These are phyloP conservation scores for Scenedesmus sp. DNA, from an alignment of 163 green algal species.

Conservation along the genomic window DNA sequence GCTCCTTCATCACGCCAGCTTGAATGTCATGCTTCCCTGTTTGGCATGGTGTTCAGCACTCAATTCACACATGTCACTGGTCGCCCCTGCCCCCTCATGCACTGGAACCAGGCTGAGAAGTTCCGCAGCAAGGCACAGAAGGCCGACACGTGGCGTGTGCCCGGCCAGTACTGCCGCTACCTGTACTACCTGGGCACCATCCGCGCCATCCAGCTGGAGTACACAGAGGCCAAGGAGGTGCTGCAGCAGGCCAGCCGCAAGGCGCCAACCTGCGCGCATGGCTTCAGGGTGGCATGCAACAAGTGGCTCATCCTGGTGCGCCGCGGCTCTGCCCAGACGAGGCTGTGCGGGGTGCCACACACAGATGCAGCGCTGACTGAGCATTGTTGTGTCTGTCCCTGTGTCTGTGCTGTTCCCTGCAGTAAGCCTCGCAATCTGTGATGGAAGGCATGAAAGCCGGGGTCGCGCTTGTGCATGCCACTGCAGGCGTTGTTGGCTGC, in stretches of 20 bases:
- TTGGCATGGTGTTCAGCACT: not conserved
- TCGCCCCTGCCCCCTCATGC: too few species aligned
- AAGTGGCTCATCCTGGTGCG: constrained; percentile 95
- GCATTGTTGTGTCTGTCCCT: not conserved
- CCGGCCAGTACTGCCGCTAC: constrained; percentile 93
- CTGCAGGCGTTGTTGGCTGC: not conserved
- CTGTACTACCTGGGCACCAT: constrained; percentile 98
- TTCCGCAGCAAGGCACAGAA: constrained; percentile 94
- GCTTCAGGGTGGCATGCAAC: constrained; percentile 89
- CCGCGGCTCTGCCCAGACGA: not conserved
- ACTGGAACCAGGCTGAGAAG: constrained; percentile 88
- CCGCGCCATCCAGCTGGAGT: constrained; percentile 96
- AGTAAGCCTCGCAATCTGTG: too few species aligned
- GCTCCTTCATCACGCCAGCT: not conserved
- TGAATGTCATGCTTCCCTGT: not conserved
- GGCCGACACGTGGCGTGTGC: constrained; percentile 79
- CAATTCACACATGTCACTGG: not conserved
- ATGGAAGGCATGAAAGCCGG: not conserved
- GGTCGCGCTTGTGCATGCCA: not conserved
- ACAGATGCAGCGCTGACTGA: not conserved
- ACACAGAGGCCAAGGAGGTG: constrained; percentile 97
- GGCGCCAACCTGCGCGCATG: constrained; percentile 82
- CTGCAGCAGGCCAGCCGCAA: constrained; percentile 81
- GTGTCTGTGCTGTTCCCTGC: too few species aligned
- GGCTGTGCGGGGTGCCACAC: not conserved